Conservation (phyloP, 176 grass and related monocot species). For the Poa pratensis region DNA sequence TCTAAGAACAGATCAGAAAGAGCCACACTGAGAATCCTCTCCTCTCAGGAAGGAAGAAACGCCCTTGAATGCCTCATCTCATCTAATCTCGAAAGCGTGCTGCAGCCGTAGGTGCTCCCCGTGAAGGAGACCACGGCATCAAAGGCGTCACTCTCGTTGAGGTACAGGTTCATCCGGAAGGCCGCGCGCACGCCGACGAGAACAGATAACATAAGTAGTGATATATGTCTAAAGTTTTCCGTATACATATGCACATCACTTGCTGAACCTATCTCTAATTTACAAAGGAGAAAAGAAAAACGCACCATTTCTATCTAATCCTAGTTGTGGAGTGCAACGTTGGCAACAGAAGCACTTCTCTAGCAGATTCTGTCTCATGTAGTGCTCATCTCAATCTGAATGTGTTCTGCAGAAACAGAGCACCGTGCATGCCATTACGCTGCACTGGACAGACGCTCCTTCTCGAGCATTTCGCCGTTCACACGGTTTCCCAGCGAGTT, state of each 20-base stretch:
- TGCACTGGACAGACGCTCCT: not conserved
- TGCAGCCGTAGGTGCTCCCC: conserved; percentile 42
- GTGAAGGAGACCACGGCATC: conserved; percentile 61
- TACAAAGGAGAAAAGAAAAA: not conserved
- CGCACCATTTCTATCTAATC: not conserved
- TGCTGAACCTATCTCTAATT: not conserved
- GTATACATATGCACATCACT: not conserved
- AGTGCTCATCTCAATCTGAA: not conserved
- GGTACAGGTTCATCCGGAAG: conserved; percentile 66
- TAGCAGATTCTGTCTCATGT: not conserved
- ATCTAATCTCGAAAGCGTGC: conserved; percentile 43
- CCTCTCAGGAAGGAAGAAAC: not conserved
- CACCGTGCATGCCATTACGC: not conserved
- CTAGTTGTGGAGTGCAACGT: not conserved
- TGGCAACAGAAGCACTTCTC: not conserved
- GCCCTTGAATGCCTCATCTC: not conserved
- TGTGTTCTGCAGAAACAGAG: not conserved
- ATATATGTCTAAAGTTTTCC: not conserved
- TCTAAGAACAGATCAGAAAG: conserved; percentile 29
- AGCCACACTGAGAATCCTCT: not conserved
- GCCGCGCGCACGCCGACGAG: conserved; percentile 68
- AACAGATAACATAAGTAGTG: not conserved
- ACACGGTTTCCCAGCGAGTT: not conserved
- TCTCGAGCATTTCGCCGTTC: not conserved
- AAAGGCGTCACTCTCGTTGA: conserved; percentile 73